Conservation (phyloP, 2,329 filamentous ascomycete species). For the Diaporthe batatas region DNA sequence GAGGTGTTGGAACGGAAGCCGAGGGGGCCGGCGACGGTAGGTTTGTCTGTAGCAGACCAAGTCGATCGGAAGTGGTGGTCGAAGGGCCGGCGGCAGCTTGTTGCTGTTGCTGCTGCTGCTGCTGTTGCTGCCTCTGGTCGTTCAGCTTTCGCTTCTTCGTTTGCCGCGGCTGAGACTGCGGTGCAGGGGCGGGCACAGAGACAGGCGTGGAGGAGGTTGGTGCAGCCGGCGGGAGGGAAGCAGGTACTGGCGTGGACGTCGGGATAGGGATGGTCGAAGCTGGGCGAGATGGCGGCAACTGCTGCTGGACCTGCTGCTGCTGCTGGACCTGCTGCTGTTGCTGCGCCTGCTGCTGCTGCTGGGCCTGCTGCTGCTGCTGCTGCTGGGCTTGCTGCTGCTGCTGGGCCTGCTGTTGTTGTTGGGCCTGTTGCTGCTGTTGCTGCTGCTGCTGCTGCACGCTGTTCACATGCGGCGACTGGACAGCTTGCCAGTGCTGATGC, state of each 20-base stretch:
- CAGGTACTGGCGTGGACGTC: slow-evolving; percentile 39
- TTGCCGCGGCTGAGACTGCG: slow-evolving; percentile 40
- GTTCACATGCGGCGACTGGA: slow-evolving; percentile 44
- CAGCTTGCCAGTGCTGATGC: slow-evolving; percentile 43
- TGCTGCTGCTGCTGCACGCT: slow-evolving; percentile 42
- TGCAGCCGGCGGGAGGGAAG: slow-evolving; percentile 37
- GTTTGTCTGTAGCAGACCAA: slow-evolving; percentile 41
- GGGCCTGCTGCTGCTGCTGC: slow-evolving; percentile 40
- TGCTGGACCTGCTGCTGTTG: slow-evolving; percentile 13
- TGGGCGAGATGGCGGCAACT: slow-evolving; percentile 43
- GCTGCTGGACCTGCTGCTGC: slow-evolving; percentile 41
- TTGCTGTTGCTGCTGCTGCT: slow-evolving; percentile 42
- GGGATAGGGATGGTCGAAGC: slow-evolving; percentile 40
- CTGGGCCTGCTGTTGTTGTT: slow-evolving; percentile 19
- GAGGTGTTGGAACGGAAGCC: slow-evolving; percentile 41
- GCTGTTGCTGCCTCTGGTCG: slow-evolving; percentile 42
- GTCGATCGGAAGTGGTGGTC: slow-evolving; percentile 38
- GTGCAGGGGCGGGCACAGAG: slow-evolving; percentile 32
- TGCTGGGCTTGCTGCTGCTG: slow-evolving; percentile 34
- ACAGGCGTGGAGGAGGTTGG: slow-evolving; percentile 39
- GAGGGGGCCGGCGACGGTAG: slow-evolving; percentile 43
- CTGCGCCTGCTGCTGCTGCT: slow-evolving; percentile 23
- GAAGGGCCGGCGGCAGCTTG: slow-evolving; percentile 42
- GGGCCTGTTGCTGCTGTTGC: slow-evolving; percentile 21
- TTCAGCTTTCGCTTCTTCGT: slow-evolving; percentile 43